phyloP scores from a whole-genome alignment of 495 filamentous ascomycete genomes.

The Hyaloscypha hepaticicola region DNA sequence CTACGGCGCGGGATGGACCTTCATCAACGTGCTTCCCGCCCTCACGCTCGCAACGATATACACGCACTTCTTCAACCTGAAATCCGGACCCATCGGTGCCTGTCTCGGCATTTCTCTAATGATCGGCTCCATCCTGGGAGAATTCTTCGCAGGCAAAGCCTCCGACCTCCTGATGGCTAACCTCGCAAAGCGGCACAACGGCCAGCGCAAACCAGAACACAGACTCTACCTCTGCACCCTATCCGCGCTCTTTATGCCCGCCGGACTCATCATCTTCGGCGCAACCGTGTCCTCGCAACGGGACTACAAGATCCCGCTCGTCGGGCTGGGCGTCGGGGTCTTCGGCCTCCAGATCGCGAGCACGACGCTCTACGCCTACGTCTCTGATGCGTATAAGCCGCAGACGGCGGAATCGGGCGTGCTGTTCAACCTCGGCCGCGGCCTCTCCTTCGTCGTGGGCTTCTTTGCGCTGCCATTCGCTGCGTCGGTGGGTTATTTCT shows the following conservation, averaged over 20 bases:
- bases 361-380: conserved; percentile 37
- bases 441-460: conserved; percentile 31
- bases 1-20: conserved; percentile 33
- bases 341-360: conserved; percentile 39
- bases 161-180: conserved; percentile 30
- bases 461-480: conserved; percentile 36
- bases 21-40: conserved; percentile 34
- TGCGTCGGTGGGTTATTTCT: conserved; percentile 20
- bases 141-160: conserved; percentile 31
- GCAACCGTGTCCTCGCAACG: conserved; percentile 30
- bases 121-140: conserved; percentile 33
- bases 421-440: conserved; percentile 39
- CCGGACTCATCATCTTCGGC: conserved; percentile 36
- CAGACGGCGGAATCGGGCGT: conserved; percentile 40
- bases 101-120: conserved; percentile 29
- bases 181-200: conserved; percentile 20
- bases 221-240: conserved; percentile 32
- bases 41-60: conserved; percentile 33
- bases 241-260: conserved; percentile 32
- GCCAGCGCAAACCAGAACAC: conserved; percentile 31
- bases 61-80: conserved; percentile 27
- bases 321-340: conserved; percentile 37
- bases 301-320: conserved; percentile 19
- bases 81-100: conserved; percentile 29
- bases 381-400: conserved; percentile 43